Percentiles rank a stretch among this genome's conserved stretches.
Conservation (phyloP, 2,329 filamentous ascomycete species). For the Diatrype stigma region DNA sequence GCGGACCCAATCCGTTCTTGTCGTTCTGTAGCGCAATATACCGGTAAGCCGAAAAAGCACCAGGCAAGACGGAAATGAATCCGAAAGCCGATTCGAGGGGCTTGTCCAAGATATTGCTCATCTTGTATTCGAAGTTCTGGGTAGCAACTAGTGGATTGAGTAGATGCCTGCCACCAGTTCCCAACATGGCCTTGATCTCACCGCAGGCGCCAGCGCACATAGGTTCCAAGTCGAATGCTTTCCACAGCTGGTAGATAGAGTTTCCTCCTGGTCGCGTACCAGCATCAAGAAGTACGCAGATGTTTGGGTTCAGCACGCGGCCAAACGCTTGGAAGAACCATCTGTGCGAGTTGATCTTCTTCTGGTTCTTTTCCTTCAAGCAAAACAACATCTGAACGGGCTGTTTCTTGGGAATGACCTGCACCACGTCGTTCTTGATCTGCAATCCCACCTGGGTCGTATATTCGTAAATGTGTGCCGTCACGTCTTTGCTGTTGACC, state of each 20-base stretch:
- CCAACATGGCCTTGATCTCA: slow-evolving; percentile 97
- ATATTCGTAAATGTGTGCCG: slow-evolving; percentile 96
- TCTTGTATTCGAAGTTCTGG: slow-evolving; percentile 99
- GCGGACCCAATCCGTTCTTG: slow-evolving; percentile 85
- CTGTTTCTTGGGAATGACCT: slow-evolving; percentile 77
- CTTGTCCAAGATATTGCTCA: slow-evolving; percentile 98
- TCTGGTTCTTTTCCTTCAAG: slow-evolving; percentile 98
- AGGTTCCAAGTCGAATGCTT: slow-evolving; percentile 94
- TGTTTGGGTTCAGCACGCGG: slow-evolving; percentile 86
- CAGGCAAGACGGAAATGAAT: slow-evolving; percentile 95
- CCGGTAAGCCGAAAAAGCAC: slow-evolving; percentile 89
- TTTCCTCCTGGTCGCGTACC: slow-evolving; percentile 91
- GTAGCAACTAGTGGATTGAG: slow-evolving; percentile 93
- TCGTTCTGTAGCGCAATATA: slow-evolving; percentile 97
- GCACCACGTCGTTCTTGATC: slow-evolving; percentile 85
- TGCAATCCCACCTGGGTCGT: slow-evolving; percentile 82
- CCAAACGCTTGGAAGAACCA: slow-evolving; percentile 99
- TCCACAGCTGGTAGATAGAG: slow-evolving; percentile 98
- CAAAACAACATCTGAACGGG: slow-evolving; percentile 98
- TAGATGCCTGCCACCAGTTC: slow-evolving; percentile 74
- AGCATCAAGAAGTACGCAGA: slow-evolving; percentile 92
- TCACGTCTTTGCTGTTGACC: slow-evolving; percentile 94
- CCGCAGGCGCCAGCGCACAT: slow-evolving; percentile 97
- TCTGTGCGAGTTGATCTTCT: slow-evolving; percentile 99
- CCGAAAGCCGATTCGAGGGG: slow-evolving; percentile 95